These are phyloP conservation scores for Eutypa lata DNA, from an alignment of 2,329 filamentous ascomycete species.

Conservation along the genomic window DNA sequence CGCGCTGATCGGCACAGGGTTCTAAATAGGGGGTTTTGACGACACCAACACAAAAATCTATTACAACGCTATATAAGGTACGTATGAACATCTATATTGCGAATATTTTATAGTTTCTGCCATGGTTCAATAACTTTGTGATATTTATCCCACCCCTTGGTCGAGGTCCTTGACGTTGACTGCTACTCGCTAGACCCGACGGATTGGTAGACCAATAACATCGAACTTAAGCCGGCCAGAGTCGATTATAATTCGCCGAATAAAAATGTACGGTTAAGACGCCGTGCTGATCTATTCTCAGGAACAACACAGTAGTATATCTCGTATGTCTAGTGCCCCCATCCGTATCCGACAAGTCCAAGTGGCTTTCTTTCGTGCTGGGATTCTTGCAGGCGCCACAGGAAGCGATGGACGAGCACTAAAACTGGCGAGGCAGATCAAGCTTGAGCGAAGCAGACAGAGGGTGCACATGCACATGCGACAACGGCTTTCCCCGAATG, in stretches of 20 bases:
- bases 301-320: not conserved
- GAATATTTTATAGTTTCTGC: not conserved
- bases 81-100: not conserved
- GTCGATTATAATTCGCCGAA: not conserved
- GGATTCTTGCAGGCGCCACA: slow-evolving; percentile 30
- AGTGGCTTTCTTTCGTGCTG: slow-evolving; percentile 21
- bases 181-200: not conserved
- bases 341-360: slow-evolving; percentile 28
- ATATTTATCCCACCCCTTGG: not conserved
- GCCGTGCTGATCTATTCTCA: not conserved
- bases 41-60: not conserved
- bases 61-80: not conserved
- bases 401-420: slow-evolving; percentile 18
- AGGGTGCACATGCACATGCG: slow-evolving; percentile 11
- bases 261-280: not conserved
- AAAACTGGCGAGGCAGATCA: slow-evolving; percentile 21
- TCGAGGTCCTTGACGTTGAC: not conserved
- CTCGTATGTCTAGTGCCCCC: slow-evolving; percentile 17
- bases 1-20: not conserved
- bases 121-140: not conserved
- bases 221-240: not conserved
- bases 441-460: slow-evolving; percentile 15
- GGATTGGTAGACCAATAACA: slow-evolving; percentile 1
- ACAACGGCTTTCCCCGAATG: slow-evolving; percentile 8
- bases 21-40: not conserved